Percentiles rank a stretch among this genome's conserved stretches.
Conservation (phyloP, 106 monocot genomes). For the Dendrobium nobile region DNA sequence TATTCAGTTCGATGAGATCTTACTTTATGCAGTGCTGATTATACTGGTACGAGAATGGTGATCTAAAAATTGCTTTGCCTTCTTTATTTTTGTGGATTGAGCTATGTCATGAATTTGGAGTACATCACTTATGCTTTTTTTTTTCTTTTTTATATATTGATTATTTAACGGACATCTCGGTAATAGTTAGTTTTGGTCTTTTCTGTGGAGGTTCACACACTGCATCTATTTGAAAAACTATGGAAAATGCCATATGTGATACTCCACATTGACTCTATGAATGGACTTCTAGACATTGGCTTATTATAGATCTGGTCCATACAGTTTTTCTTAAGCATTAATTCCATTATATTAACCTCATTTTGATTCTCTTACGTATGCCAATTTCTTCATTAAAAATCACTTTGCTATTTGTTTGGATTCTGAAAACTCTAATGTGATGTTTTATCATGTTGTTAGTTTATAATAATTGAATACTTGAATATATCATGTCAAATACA, state of each 20-base stretch:
- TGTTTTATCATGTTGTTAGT: too few species aligned
- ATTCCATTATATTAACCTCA: background rate
- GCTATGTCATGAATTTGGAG: too few species aligned
- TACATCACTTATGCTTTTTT: too few species aligned
- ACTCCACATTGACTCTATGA: background rate
- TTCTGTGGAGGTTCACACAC: background rate
- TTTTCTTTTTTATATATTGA: too few species aligned
- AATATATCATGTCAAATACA: too few species aligned
- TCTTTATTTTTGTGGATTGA: background rate
- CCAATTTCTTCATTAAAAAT: too few species aligned
- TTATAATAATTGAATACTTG: too few species aligned
- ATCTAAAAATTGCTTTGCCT: background rate
- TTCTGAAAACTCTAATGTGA: too few species aligned
- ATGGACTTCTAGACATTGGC: background rate
- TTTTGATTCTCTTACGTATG: too few species aligned
- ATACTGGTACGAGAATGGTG: background rate
- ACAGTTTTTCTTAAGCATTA: background rate
- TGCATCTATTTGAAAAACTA: background rate
- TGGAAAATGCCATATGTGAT: background rate
- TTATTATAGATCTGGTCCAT: background rate
- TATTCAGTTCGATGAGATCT: background rate
- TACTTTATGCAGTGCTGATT: background rate
- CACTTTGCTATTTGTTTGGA: too few species aligned
- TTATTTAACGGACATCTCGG: too few species aligned
- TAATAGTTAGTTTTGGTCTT: background rate